Evolutionary conservation across 2,329 filamentous ascomycete species (phyloP).

Genomic region (Hypocreales sp.): DNA sequence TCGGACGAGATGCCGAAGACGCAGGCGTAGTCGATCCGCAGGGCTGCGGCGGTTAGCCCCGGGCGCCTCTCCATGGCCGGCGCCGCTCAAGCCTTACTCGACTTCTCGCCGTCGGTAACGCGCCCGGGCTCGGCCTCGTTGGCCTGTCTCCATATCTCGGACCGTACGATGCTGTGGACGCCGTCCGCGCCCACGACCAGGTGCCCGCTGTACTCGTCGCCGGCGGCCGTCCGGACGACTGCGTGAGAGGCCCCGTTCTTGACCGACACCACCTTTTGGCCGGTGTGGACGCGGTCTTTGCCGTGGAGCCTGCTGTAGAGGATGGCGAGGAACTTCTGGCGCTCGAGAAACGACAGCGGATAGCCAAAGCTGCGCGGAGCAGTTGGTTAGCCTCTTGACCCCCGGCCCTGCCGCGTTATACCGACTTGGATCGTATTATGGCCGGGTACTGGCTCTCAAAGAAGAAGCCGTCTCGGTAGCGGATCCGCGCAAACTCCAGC

Average conservation of each 20-base stretch:
- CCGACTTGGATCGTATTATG: slow-evolving; percentile 3
- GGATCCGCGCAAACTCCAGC: slow-evolving; percentile 3
- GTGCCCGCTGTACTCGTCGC: slow-evolving; percentile 13
- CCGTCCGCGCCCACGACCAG: slow-evolving; percentile 23
- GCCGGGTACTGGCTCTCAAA: slow-evolving; percentile 4
- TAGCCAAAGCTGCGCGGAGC: slow-evolving; percentile 15
- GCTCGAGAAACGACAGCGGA: slow-evolving; percentile 17
- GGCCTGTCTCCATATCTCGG: slow-evolving; percentile 10
- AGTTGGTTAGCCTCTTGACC: no score
- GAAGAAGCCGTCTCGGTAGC: slow-evolving; percentile 3
- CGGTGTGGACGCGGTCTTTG: slow-evolving; percentile 9
- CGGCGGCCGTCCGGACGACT: slow-evolving; percentile 13
- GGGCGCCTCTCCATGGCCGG: no score
- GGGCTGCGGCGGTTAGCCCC: neutral
- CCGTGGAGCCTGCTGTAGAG: slow-evolving; percentile 16
- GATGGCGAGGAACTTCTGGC: slow-evolving; percentile 16
- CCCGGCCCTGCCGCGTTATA: no score
- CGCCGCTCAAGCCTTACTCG: slow-evolving; percentile 3
- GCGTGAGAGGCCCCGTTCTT: slow-evolving; percentile 5
- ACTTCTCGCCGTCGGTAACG: slow-evolving; percentile 6
- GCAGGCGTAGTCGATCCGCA: slow-evolving; percentile 74
- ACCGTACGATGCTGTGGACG: slow-evolving; percentile 18
- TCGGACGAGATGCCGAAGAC: slow-evolving; percentile 75
- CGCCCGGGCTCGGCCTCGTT: slow-evolving; percentile 8
- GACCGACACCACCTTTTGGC: slow-evolving; percentile 6